Evolutionary conservation across 257 asterid genomes (phyloP), one percentile per base, ranked within the genome.

Genomic region (Forsythia suspensa): DNA sequence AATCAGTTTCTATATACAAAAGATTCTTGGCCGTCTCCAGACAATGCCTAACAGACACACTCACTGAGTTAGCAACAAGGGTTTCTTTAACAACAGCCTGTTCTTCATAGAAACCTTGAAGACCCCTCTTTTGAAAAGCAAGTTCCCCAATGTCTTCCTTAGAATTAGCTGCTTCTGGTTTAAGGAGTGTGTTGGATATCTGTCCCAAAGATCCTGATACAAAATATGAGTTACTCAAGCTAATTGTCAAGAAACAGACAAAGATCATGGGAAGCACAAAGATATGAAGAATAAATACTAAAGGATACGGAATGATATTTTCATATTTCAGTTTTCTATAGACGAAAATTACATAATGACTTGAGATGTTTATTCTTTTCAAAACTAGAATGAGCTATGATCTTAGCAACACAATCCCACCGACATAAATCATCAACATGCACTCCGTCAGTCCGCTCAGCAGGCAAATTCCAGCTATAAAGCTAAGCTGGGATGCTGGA

Each of bases 71-170:
- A 67, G 88, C 88, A 61, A 77, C 73, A 71, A 82, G 39, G 73
- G 87, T 71, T 81, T 92, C 99, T 83, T 89, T 93, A 52, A 84
- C 85, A 75, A 95, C 81, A n/a, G 85, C 51, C 67, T 83, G 92
- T 80, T 91, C 99, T 85, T 91, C 97, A 76, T 77, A 91, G 86
- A 91, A 94, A 77, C 90, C 95, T 82, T 91, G 90, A 83, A 91
- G 88, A 80, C 81, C 77, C 43, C 80, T 83, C 75, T 71, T 82
- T 77, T 72, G 74, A 85, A 79, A 80, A 74, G 70, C 73, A 75
- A 85, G 51, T 71, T 81, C 89, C 37, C 63, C 57, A 34, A 72
- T 59, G 69, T 75, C 83, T 73, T 88, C 91, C 75, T 88, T 74
- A 67, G 76, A 55, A 69, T 82, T 88, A 78, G 78, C 84, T 73